Percentiles rank a stretch among this genome's conserved stretches.
These are phyloP conservation scores for Coniosporium tulheliwenetii DNA, from an alignment of 2,329 filamentous ascomycete species.

Conservation along the genomic window DNA sequence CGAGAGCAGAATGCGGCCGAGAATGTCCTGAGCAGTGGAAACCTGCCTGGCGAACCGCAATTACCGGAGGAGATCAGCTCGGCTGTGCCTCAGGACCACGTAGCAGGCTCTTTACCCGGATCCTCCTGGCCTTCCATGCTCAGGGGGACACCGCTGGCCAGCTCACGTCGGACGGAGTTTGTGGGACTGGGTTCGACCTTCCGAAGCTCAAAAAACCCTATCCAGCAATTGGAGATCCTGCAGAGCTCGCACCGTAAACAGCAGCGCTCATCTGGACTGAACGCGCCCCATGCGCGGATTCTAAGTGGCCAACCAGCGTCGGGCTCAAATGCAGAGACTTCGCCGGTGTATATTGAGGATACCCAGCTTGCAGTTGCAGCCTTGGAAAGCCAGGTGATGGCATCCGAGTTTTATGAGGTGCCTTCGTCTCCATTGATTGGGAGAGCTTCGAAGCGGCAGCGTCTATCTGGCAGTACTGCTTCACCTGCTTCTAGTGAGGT, in stretches of 20 bases:
- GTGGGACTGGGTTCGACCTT: not conserved
- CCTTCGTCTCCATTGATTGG: not conserved
- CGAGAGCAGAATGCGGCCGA: not conserved
- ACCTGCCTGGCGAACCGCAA: not conserved
- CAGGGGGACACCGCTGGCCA: not conserved
- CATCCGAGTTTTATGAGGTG: constrained; percentile 1
- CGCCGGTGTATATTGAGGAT: constrained; percentile 19
- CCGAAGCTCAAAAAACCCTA: not conserved
- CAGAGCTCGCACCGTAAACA: not conserved
- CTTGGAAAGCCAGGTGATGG: constrained; percentile 24
- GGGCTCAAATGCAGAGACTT: not conserved
- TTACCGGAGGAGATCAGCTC: not conserved
- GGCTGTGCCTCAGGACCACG: not conserved
- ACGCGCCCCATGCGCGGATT: not conserved
- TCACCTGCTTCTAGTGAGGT: too few species aligned
- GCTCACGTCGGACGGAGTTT: not conserved
- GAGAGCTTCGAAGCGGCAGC: not conserved
- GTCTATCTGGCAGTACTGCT: not conserved
- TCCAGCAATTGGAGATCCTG: not conserved
- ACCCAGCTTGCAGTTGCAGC: constrained; percentile 25
- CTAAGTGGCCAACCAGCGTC: not conserved
- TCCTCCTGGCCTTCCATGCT: not conserved
- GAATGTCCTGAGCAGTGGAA: not conserved
- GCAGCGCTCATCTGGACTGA: not conserved
- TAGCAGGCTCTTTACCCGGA: not conserved